A percentile compares a stretch with the other conserved stretches of the same genome.
phyloP scores from a whole-genome alignment of 73 alveolate genomes.

The Paramecium primaurelia region DNA sequence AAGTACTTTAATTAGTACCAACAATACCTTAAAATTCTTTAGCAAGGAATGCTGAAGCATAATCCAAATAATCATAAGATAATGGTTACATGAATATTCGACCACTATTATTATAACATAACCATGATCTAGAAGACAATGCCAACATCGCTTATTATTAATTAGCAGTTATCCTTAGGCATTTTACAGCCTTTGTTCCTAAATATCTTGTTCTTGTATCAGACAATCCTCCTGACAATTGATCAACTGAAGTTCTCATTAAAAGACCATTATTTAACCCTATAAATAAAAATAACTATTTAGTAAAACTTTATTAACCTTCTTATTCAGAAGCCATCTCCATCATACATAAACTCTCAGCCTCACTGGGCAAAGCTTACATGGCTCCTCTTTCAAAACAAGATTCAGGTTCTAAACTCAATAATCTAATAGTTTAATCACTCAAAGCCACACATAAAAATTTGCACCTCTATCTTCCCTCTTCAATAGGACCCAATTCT shows the following conservation, averaged over 20 bases:
- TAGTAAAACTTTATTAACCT: constrained; percentile 40
- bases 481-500: constrained; percentile 92
- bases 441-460: constrained; percentile 93
- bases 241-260: constrained; percentile 92
- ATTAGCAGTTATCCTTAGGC: constrained; percentile 68
- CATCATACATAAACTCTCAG: constrained; percentile 89
- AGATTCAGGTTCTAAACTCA: constrained; percentile 98
- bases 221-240: constrained; percentile 95
- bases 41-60: constrained; percentile 76
- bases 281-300: constrained; percentile 80
- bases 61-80: constrained; percentile 80
- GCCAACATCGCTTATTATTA: constrained; percentile 88
- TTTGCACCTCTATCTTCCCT: constrained; percentile 89
- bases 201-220: constrained; percentile 90
- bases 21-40: constrained; percentile 79
- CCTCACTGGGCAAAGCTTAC: constrained; percentile 88
- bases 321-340: constrained; percentile 78
- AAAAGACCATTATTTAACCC: constrained; percentile 96
- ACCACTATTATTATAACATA: constrained; percentile 89
- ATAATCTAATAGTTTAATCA: constrained; percentile 95
- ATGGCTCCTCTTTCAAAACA: constrained; percentile 84
- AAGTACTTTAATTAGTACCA: constrained; percentile 78
- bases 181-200: constrained; percentile 83
- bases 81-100: constrained; percentile 75
- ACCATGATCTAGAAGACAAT: constrained; percentile 88